Evolutionary conservation across 768 basidiomycete genomes (phyloP), one percentile per base, ranked within the genome.

Genomic region (Lactifluus pinguis): DNA sequence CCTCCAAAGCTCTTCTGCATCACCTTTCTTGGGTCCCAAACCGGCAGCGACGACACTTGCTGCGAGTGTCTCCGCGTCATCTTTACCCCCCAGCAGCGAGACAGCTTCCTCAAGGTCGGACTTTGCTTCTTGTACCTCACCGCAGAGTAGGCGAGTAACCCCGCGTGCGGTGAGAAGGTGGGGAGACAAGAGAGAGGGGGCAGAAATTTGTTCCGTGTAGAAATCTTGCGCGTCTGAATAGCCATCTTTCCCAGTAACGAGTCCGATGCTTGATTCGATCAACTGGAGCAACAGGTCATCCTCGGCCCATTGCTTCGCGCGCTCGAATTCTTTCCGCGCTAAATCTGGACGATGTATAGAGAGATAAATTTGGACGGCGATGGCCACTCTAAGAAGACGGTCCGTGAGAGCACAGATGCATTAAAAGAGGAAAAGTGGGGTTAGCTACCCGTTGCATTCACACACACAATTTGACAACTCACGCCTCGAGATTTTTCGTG

Each of bases 211-310:
- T 67, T 93, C 90, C 5, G 86, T 86, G 72, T 88, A 92, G 75
- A 91, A 92, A 41, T 80, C 76, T 59, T 76, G 69, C 25, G 76
- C 74, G 62, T 79, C 74, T 15, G 74, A 69, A 69, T 88, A 88
- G 49, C 77, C 78, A 66, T 90, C 89, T 63, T 82, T 84, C 9
- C 87, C 87, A 4, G 87, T 87, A 36, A 82, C 82, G 55, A 92
- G 79, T 32, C 85, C 83, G 59, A 92, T 84, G 21, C 80, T 83
- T 14, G 93, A 87, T 75, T 98, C 94, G 61, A 94, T 92, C 65
- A 87, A 81, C 69, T 95, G 93, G 19, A 98, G 76, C 41, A 98
- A 80, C 17, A 92, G 81, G 68, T 93, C 88, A 70, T 97, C 94
- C 70, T 94, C 93, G 7, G 89, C 89, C 79, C 85, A 90, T 55